These are phyloP conservation scores for Rhodamnia argentea DNA, from an alignment of 345 rosid species.

Conservation along the genomic window DNA sequence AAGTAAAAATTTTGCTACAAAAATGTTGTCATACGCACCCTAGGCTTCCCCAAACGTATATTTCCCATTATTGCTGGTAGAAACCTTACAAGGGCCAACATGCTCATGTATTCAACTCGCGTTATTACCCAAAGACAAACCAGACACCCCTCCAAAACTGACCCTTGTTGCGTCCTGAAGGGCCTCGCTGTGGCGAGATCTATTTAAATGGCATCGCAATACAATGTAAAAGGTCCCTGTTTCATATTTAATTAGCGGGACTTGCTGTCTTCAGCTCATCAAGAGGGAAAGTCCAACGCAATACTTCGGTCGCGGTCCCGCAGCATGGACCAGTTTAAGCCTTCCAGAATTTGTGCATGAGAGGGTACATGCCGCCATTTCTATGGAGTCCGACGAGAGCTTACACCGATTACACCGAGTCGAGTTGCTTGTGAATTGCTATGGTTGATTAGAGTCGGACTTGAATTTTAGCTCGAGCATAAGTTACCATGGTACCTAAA, in stretches of 20 bases:
- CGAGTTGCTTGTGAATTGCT: too few relatives aligned
- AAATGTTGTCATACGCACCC: too few relatives aligned
- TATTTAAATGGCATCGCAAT: neutral
- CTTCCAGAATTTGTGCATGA: neutral
- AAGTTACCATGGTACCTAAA: too few relatives aligned
- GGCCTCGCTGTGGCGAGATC: neutral
- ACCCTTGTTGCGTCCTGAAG: neutral
- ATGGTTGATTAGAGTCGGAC: too few relatives aligned
- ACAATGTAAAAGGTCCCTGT: neutral
- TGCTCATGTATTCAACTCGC: neutral
- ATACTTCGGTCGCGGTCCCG: neutral
- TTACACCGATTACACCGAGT: too few relatives aligned
- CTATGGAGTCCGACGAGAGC: too few relatives aligned
- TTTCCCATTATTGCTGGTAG: neutral
- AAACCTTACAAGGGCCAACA: neutral
- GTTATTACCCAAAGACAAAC: neutral
- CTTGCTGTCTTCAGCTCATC: neutral
- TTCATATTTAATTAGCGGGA: conserved; percentile 3
- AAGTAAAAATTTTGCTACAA: too few relatives aligned
- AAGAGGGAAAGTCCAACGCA: neutral
- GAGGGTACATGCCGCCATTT: too few relatives aligned
- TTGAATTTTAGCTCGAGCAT: neutral
- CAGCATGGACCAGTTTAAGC: neutral
- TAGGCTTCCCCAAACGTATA: neutral
- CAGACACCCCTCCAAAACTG: neutral